Conservation (phyloP, 306 rosid genomes). For the Cucurbita maxima region DNA sequence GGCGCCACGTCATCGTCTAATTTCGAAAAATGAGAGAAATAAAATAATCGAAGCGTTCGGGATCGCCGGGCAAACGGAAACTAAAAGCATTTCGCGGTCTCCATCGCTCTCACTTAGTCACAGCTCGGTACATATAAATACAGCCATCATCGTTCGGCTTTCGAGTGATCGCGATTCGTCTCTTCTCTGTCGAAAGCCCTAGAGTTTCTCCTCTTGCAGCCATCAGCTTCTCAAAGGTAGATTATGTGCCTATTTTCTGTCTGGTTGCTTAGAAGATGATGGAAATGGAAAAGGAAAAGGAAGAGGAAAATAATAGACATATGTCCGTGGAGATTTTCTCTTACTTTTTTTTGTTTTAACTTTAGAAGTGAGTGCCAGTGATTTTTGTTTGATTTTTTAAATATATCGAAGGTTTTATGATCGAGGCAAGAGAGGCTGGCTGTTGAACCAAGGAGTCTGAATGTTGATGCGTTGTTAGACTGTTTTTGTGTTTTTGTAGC, state of each 20-base stretch:
- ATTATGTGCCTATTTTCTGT: neutral
- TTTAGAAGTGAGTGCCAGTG: neutral
- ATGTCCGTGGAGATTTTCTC: neutral
- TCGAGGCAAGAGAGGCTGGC: neutral
- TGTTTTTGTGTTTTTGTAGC: neutral
- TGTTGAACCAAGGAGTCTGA: neutral
- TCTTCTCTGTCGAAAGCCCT: neutral
- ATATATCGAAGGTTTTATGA: neutral
- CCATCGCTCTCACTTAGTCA: neutral
- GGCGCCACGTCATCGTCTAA: neutral
- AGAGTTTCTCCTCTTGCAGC: neutral
- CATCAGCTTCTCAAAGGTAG: conserved; percentile 7
- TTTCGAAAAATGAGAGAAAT: neutral
- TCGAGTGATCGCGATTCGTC: neutral
- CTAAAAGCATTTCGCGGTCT: neutral
- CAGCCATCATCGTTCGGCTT: neutral
- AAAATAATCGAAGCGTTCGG: neutral
- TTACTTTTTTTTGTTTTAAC: neutral
- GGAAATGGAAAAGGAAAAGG: conserved; percentile 6
- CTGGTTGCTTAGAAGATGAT: neutral
- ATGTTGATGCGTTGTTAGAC: neutral
- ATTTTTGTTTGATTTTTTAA: neutral
- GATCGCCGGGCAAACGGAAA: neutral
- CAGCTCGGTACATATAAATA: neutral
- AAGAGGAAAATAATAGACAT: neutral